Conservation (phyloP, 495 filamentous ascomycete species). For the Jackrogersella multiformis region DNA sequence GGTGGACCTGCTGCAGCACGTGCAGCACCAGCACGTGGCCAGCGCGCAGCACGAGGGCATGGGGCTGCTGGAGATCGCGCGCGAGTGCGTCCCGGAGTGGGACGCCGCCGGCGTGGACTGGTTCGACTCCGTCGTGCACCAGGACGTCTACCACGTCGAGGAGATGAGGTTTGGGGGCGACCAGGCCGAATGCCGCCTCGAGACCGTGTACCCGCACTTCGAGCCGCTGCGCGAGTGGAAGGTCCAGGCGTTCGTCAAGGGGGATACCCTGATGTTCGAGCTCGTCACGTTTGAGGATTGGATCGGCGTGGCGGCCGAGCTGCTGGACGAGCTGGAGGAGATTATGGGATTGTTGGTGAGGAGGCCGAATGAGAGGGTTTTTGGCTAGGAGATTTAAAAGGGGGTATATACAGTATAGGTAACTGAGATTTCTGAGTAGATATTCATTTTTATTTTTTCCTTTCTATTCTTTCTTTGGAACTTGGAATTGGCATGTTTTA, state of each 20-base stretch:
- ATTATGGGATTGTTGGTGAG: constrained; percentile 44
- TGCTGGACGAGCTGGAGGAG: constrained; percentile 49
- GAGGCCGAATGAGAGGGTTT: constrained; percentile 38
- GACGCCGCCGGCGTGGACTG: constrained; percentile 34
- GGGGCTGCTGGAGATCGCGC: constrained; percentile 49
- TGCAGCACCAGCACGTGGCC: constrained; percentile 53
- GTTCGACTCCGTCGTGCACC: constrained; percentile 59
- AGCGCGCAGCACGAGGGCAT: constrained; percentile 50
- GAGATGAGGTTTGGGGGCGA: constrained; percentile 44
- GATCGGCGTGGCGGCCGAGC: constrained; percentile 47
- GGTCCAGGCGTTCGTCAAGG: constrained; percentile 54
- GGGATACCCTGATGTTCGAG: constrained; percentile 52
- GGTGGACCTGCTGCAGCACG: constrained; percentile 43
- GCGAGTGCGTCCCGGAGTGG: constrained; percentile 40
- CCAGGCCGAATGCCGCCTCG: constrained; percentile 43
- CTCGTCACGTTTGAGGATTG: constrained; percentile 56
- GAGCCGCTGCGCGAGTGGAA: constrained; percentile 59
- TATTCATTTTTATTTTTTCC: constrained; percentile 1
- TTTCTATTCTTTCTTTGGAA: not conserved
- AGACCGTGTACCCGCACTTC: constrained; percentile 56
- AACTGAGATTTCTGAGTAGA: not conserved
- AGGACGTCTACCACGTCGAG: constrained; percentile 57
- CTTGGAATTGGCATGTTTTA: not conserved
- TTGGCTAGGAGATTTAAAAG: constrained; percentile 1
- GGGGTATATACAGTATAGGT: not conserved